Evolutionary conservation across 148 eudicot genomes (phyloP).

Genomic region (Silene latifolia): DNA sequence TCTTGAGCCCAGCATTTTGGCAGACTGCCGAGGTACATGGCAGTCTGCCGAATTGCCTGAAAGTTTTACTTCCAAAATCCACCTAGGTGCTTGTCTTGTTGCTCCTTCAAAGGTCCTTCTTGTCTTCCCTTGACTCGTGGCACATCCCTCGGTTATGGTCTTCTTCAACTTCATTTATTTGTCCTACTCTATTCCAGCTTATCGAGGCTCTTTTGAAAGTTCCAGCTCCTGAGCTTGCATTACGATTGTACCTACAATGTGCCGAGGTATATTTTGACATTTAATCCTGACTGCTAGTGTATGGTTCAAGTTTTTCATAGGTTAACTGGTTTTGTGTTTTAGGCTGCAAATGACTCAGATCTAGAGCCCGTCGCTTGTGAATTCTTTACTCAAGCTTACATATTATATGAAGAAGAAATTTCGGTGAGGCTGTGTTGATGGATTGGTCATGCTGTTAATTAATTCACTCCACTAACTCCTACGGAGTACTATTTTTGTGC

Average conservation of each 20-base stretch:
- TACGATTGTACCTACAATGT: conserved; percentile 81
- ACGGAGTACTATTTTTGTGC: conserved; percentile 6
- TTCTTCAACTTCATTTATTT: too few relatives aligned
- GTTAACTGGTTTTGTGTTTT: conserved; percentile 18
- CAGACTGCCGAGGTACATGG: too few relatives aligned
- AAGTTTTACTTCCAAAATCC: too few relatives aligned
- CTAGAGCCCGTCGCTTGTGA: conserved; percentile 97
- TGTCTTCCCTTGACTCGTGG: too few relatives aligned
- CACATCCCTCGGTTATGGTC: too few relatives aligned
- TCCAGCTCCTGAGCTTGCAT: conserved; percentile 88
- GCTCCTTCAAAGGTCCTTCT: too few relatives aligned
- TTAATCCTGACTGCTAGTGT: neutral
- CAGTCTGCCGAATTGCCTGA: too few relatives aligned
- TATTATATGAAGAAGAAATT: conserved; percentile 95
- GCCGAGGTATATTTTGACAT: conserved; percentile 66
- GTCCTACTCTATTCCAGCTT: conserved; percentile 46
- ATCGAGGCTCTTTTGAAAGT: conserved; percentile 74
- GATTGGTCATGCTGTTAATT: neutral
- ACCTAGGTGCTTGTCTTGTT: too few relatives aligned
- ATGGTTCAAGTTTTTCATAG: neutral
- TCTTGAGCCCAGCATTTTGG: too few relatives aligned
- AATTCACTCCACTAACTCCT: neutral
- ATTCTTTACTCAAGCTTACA: conserved; percentile 97
- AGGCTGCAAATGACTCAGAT: conserved; percentile 96
- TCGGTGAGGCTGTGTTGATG: conserved; percentile 45